phyloP scores from a whole-genome alignment of 768 basidiomycete genomes.

The Asterophora lycoperdoides region DNA sequence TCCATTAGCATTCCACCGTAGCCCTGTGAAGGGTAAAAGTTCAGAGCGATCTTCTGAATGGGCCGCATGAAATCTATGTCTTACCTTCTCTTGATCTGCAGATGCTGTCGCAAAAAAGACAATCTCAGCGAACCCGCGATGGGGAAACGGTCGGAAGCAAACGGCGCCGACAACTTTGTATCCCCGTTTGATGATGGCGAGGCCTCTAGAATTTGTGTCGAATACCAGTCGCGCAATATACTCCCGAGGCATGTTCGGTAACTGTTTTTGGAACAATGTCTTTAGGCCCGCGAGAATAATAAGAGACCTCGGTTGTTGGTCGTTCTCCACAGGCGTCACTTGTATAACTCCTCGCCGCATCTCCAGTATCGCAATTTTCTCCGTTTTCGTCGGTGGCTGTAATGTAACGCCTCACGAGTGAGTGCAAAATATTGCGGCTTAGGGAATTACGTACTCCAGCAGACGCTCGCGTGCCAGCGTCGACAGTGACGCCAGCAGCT shows the following conservation, averaged over 20 bases:
- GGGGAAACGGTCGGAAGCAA: constrained; percentile 93
- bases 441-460: constrained; percentile 39
- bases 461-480: constrained; percentile 46
- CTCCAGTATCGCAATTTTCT: constrained; percentile 79
- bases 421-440: neutral
- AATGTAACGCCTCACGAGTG: neutral
- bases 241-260: constrained; percentile 98
- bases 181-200: constrained; percentile 94
- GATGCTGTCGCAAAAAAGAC: constrained; percentile 98
- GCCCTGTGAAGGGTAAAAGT: constrained; percentile 50
- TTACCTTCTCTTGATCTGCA: constrained; percentile 94
- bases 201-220: constrained; percentile 84
- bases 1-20: constrained; percentile 99
- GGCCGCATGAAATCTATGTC: constrained; percentile 11
- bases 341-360: constrained; percentile 79
- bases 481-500: constrained; percentile 77
- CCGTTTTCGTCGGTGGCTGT: constrained; percentile 54
- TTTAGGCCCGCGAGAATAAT: constrained; percentile 93
- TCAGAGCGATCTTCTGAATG: neutral
- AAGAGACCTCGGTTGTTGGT: constrained; percentile 66
- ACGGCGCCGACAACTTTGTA: constrained; percentile 97
- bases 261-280: constrained; percentile 93
- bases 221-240: constrained; percentile 96
- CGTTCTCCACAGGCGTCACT: constrained; percentile 82
- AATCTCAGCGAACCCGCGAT: constrained; percentile 94